phyloP scores from a whole-genome alignment of 768 basidiomycete species.

The Nidularia sp. region DNA sequence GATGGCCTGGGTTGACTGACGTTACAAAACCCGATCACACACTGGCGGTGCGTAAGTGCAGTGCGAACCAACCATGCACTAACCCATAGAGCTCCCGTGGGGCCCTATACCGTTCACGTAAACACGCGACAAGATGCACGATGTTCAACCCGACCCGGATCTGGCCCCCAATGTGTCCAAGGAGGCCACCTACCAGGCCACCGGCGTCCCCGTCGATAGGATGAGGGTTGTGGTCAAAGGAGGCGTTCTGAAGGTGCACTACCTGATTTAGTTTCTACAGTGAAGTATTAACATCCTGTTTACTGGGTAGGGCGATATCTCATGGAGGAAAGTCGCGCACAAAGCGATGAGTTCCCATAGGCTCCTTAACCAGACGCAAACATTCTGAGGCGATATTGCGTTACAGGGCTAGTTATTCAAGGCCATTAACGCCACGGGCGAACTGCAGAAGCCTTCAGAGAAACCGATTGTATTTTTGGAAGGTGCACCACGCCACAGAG shows the following conservation, averaged over 20 bases:
- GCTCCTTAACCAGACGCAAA: too few species aligned
- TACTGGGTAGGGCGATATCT: conserved; percentile 69
- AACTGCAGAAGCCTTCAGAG: conserved; percentile 83
- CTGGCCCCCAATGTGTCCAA: conserved; percentile 74
- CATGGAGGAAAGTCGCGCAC: conserved; percentile 79
- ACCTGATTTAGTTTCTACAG: not conserved
- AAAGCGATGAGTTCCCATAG: conserved; percentile 58
- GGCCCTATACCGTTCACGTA: conserved; percentile 70
- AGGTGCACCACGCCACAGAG: conserved; percentile 34
- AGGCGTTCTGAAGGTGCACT: conserved; percentile 77
- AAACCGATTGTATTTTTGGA: conserved; percentile 82
- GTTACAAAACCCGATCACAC: too few species aligned
- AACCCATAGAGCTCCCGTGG: conserved; percentile 35
- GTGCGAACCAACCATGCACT: too few species aligned
- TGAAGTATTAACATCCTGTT: not conserved
- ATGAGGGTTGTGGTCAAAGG: conserved; percentile 99
- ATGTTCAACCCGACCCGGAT: conserved; percentile 70
- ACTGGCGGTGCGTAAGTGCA: too few species aligned
- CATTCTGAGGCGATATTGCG: too few species aligned
- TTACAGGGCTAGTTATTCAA: conserved; percentile 82
- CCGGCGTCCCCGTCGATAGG: conserved; percentile 84
- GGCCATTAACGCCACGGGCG: conserved; percentile 91
- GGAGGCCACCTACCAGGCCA: conserved; percentile 72
- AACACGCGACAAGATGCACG: conserved; percentile 88
- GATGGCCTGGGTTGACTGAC: too few species aligned